These are phyloP conservation scores for Madurella mycetomatis DNA, from an alignment of 2,329 filamentous ascomycete genomes.

Conservation along the genomic window DNA sequence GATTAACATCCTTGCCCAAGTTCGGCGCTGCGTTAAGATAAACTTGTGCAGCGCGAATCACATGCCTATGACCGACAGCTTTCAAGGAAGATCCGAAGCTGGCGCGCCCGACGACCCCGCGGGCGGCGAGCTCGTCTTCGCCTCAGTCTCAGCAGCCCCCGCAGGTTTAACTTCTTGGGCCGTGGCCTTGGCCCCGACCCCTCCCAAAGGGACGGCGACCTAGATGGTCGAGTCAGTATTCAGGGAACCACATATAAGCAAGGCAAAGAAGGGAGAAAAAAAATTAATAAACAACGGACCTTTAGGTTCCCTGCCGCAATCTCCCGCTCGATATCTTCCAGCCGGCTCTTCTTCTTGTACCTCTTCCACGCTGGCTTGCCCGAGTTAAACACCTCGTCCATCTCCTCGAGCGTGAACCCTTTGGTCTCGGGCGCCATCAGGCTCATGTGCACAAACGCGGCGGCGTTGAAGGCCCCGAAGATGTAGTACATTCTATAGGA, in stretches of 20 bases:
- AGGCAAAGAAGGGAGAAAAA: too few relatives aligned
- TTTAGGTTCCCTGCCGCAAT: slow-evolving; percentile 45
- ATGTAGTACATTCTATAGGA: slow-evolving; percentile 60
- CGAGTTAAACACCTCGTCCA: slow-evolving; percentile 66
- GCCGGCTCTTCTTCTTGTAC: slow-evolving; percentile 37
- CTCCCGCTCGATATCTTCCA: slow-evolving; percentile 44
- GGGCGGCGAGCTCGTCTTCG: not conserved
- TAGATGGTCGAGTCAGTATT: not conserved
- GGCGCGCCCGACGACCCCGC: too few relatives aligned
- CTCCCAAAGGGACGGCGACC: slow-evolving; percentile 4
- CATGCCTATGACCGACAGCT: too few relatives aligned
- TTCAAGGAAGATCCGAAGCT: too few relatives aligned
- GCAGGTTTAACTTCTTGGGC: not conserved
- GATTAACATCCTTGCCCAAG: too few relatives aligned
- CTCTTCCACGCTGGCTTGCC: slow-evolving; percentile 56
- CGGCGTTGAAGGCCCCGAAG: slow-evolving; percentile 67
- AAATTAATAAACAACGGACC: slow-evolving; percentile 22
- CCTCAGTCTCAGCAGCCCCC: slow-evolving; percentile 1
- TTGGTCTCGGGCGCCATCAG: slow-evolving; percentile 62
- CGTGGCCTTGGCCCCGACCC: too few relatives aligned
- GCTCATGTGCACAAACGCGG: slow-evolving; percentile 65
- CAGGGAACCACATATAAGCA: too few relatives aligned
- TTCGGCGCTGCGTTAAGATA: too few relatives aligned
- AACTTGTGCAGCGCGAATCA: too few relatives aligned
- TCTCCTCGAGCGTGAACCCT: slow-evolving; percentile 71